These are phyloP conservation scores for Capsicum rhomboideum DNA, from an alignment of 257 asterid genomes.

Conservation along the genomic window DNA sequence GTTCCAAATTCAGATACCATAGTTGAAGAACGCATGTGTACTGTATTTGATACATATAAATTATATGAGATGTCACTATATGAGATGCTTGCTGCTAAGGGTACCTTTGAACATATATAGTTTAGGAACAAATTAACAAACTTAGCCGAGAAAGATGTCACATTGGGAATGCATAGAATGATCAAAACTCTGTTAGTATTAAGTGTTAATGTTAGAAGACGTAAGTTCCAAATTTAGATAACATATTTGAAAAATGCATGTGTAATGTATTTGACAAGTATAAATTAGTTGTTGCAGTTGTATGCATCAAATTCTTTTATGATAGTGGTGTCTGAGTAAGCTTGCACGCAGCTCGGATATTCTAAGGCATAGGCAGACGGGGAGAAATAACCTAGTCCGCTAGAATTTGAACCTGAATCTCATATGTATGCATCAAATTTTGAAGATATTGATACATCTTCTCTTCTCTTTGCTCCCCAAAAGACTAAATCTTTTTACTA, in stretches of 20 bases:
- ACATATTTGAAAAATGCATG: not conserved
- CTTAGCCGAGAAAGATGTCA: not conserved
- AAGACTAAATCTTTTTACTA: not conserved
- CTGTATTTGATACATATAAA: not conserved
- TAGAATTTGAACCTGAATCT: not conserved
- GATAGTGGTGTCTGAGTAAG: not conserved
- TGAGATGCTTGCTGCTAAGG: not conserved
- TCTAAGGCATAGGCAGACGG: not conserved
- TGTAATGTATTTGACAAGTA: not conserved
- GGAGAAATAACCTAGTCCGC: not conserved
- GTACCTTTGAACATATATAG: not conserved
- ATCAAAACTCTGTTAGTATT: not conserved
- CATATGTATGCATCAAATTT: not conserved
- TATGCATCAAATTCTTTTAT: not conserved
- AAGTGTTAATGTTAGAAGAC: not conserved
- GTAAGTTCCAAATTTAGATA: not conserved
- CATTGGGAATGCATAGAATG: not conserved
- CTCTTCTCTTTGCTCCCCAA: not conserved
- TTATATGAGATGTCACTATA: not conserved
- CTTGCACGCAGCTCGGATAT: not conserved
- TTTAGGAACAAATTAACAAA: not conserved
- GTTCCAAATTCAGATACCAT: not conserved
- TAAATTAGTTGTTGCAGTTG: not conserved
- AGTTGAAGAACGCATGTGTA: not conserved
- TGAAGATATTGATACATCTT: not conserved